A percentile compares a stretch with the other conserved stretches of the same genome.
Evolutionary conservation across 2,329 filamentous ascomycete genomes (phyloP).

Genomic region (Daldinia sp.): DNA sequence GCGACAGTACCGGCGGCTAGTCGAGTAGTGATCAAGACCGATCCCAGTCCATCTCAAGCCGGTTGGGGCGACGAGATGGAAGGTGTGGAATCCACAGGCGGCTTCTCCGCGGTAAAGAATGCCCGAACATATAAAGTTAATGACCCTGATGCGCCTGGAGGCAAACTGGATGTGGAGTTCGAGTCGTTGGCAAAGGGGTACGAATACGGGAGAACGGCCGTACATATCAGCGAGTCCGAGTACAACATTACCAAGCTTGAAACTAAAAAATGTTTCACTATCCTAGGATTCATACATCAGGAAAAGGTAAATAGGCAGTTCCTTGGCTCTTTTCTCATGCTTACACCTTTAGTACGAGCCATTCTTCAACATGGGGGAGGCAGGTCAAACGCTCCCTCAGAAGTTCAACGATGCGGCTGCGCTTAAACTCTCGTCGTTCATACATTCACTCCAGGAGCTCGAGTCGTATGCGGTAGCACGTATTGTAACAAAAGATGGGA

Average conservation of each 20-base stretch:
- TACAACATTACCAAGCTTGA: conserved; percentile 88
- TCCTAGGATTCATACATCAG: conserved; percentile 84
- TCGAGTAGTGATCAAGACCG: conserved; percentile 69
- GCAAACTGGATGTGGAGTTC: conserved; percentile 81
- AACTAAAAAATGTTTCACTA: conserved; percentile 76
- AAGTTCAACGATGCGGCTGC: conserved; percentile 82
- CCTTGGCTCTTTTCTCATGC: conserved; percentile 8
- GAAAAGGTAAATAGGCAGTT: conserved; percentile 63
- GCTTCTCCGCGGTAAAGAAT: conserved; percentile 75
- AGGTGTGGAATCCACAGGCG: conserved; percentile 55
- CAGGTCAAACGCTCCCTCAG: conserved; percentile 78
- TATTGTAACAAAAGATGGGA: conserved; percentile 83
- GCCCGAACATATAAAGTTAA: conserved; percentile 83
- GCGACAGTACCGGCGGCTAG: conserved; percentile 79
- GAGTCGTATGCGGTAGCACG: conserved; percentile 88
- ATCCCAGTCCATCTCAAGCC: conserved; percentile 59
- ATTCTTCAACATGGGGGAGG: conserved; percentile 84
- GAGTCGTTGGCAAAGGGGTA: conserved; percentile 93
- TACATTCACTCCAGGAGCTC: conserved; percentile 85
- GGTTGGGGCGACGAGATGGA: conserved; percentile 58
- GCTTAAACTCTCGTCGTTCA: conserved; percentile 86
- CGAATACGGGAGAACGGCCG: conserved; percentile 89
- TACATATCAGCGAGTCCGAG: conserved; percentile 87
- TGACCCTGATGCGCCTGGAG: conserved; percentile 76
- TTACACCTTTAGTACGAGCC: conserved; percentile 71